Base-by-base conservation (phyloP, 2,329 filamentous ascomycete genomes). In the Ustilaginoidea virens region DNA sequence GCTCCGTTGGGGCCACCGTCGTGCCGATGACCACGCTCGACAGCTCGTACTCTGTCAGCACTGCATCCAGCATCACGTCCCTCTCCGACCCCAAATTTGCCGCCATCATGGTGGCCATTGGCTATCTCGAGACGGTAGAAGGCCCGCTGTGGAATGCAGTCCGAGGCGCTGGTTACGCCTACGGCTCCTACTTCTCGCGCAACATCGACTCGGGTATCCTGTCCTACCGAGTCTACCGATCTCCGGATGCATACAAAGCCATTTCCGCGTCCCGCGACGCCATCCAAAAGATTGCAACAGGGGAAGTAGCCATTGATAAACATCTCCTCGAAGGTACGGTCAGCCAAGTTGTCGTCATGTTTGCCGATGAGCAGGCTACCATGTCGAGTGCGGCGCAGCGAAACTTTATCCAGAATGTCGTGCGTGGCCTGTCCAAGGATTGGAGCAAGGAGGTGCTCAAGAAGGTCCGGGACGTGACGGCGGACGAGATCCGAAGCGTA, bases 111-210 rank as follows among this genome's bases (percentile, higher is more conserved):
- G 86, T 98, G 6, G 85, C 87, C 1, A 72, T 85, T 28, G 75
- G 85, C 13, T 96, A 94, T 48, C 76, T 98, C 35, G 86, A 94
- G 47, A 76, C 85, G 1, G 80, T 92, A 12, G 90, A 98, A 53
- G 90, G 90, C 0, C 90, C 90, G 1, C 70, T 98, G 18, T 96
- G 90, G 87, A 79, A 79, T 37, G 82, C 83, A 1, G 80, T 96
- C 27, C 82, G 90, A 26, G 90, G 90, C 32, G 90, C 82, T 24
- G 90, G 90, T 25, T 74, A 96, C 29, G 90, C 90, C 1, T 98
- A 98, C 47, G 86, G 86, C 30, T 77, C 80, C 1, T 73, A 69
- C 42, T 92, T 96, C 46, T 66, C 66, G 25, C 75, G 80, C 25
- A 79, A 82, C 45, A 59, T 81, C 17, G 82, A 90, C 44, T 74